Conservation (phyloP, 768 basidiomycete genomes). For the Tephrocybe sp. region DNA sequence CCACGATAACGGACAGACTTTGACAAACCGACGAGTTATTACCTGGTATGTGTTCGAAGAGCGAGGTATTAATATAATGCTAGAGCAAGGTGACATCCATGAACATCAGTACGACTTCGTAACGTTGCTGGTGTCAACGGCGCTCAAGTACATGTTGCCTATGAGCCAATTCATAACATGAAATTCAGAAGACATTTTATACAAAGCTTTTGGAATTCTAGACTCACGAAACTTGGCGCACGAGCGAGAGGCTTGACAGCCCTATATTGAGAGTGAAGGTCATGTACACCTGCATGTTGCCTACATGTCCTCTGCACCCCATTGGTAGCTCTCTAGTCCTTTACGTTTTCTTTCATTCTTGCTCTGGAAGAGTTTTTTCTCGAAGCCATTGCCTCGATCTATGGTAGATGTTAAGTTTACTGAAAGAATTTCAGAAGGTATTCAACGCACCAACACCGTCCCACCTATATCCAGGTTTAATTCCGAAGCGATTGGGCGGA, state of each 20-base stretch:
- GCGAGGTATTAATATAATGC: too few species aligned
- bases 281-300: neutral
- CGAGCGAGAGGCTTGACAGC: neutral
- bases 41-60: too few species aligned
- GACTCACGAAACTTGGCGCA: conserved; percentile 10
- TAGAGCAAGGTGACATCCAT: too few species aligned
- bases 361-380: conserved; percentile 88
- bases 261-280: neutral
- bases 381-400: conserved; percentile 95
- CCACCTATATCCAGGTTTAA: conserved; percentile 96
- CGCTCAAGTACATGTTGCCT: too few species aligned
- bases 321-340: conserved; percentile 73
- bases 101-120: too few species aligned
- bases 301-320: conserved; percentile 95
- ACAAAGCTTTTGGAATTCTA: neutral
- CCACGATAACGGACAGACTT: too few species aligned
- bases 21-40: too few species aligned
- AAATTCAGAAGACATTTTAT: too few species aligned
- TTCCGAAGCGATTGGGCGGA: conserved; percentile 93
- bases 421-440: neutral
- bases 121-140: too few species aligned
- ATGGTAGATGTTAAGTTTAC: conserved; percentile 2
- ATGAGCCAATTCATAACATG: too few species aligned
- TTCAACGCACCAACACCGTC: conserved; percentile 86
- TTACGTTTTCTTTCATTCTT: conserved; percentile 73